phyloP scores from a whole-genome alignment of 495 filamentous ascomycete genomes.

The Tuber magnatum region DNA sequence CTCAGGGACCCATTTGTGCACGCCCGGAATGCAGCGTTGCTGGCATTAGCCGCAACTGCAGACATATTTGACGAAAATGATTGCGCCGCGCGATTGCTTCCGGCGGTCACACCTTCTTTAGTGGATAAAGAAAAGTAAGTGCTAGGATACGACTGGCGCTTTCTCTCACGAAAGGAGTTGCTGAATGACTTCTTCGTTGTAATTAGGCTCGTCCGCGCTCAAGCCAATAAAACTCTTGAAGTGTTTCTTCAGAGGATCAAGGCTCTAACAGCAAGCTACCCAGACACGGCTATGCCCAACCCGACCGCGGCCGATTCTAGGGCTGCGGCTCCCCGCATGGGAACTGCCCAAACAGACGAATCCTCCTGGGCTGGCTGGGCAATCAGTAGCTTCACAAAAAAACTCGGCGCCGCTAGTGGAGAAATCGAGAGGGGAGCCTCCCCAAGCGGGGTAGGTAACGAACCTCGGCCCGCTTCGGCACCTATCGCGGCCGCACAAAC shows the following conservation, averaged over 20 bases:
- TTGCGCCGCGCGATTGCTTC: constrained; percentile 73
- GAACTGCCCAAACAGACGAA: constrained; percentile 55
- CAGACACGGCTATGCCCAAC: constrained; percentile 63
- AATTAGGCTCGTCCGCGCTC: constrained; percentile 73
- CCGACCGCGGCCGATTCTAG: constrained; percentile 47
- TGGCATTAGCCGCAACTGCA: constrained; percentile 74
- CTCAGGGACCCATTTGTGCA: constrained; percentile 91
- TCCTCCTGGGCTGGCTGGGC: constrained; percentile 85
- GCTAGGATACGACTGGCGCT: not conserved
- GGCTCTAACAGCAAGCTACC: constrained; percentile 66
- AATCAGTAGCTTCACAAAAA: constrained; percentile 97
- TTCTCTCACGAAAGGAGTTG: not conserved
- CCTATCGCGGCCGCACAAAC: constrained; percentile 41
- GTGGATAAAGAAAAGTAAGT: constrained; percentile 39
- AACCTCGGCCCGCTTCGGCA: constrained; percentile 47
- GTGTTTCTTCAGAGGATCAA: constrained; percentile 77
- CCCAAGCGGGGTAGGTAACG: constrained; percentile 33
- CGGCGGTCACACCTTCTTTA: constrained; percentile 69
- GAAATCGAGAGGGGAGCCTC: constrained; percentile 58
- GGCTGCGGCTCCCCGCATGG: constrained; percentile 56
- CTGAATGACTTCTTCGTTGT: not conserved
- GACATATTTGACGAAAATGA: constrained; percentile 88
- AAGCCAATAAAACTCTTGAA: constrained; percentile 85
- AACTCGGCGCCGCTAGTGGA: constrained; percentile 70
- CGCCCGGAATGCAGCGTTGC: constrained; percentile 76